phyloP scores from a whole-genome alignment of 1,139 yeast species.

The Nakaseomyces uthaithaninus region DNA sequence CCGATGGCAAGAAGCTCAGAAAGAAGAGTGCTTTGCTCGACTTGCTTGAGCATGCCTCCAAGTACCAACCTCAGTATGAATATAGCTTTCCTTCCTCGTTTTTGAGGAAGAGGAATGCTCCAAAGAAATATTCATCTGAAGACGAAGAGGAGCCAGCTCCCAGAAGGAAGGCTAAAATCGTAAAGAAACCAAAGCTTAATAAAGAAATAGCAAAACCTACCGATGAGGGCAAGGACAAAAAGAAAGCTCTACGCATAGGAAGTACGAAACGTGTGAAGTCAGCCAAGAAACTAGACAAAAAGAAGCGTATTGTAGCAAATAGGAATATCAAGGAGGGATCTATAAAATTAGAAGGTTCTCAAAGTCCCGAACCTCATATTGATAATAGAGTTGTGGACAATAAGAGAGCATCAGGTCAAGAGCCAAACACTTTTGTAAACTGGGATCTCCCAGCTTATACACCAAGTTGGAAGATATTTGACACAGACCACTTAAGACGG shows the following conservation, averaged over 20 bases:
- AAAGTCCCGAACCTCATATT: slow-evolving; percentile 1
- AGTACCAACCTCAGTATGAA: slow-evolving; percentile 6
- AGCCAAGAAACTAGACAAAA: neutral
- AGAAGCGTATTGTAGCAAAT: neutral
- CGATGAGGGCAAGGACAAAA: neutral
- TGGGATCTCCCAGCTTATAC: slow-evolving; percentile 11
- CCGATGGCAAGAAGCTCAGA: too few relatives aligned
- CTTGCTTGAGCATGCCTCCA: slow-evolving; percentile 8
- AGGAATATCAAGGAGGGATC: neutral
- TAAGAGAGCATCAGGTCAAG: slow-evolving; percentile 3
- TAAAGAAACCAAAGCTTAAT: neutral
- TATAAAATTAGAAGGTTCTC: neutral
- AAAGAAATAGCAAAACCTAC: too few relatives aligned
- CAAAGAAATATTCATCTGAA: slow-evolving; percentile 3
- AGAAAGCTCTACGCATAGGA: neutral
- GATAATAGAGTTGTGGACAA: slow-evolving; percentile 4
- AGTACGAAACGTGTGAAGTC: neutral
- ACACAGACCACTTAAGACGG: slow-evolving; percentile 13
- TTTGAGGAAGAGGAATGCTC: slow-evolving; percentile 7
- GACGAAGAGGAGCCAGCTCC: slow-evolving; percentile 1
- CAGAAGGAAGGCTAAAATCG: neutral
- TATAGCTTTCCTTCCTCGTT: slow-evolving; percentile 3
- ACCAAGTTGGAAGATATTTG: slow-evolving; percentile 20
- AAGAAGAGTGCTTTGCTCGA: slow-evolving; percentile 9
- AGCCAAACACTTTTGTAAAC: slow-evolving; percentile 11